These are phyloP conservation scores for Chloromonas sp. DNA, from an alignment of 163 green algal genomes.

Conservation along the genomic window DNA sequence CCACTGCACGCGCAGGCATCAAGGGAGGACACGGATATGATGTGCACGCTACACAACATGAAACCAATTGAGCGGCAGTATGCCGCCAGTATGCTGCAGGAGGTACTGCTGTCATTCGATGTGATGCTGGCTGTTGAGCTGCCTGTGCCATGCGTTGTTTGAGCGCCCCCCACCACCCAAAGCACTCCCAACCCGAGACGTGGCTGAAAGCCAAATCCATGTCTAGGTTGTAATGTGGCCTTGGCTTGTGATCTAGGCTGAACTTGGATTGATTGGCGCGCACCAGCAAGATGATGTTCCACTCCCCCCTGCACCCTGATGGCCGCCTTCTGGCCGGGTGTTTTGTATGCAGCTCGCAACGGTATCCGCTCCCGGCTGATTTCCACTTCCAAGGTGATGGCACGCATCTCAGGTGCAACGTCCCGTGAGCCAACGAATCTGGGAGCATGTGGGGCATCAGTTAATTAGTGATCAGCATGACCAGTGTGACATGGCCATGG, in stretches of 20 bases:
- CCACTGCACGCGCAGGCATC: slow-evolving; percentile 26
- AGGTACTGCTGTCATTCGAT: not conserved
- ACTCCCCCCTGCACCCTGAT: slow-evolving; percentile 61
- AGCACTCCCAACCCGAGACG: no score
- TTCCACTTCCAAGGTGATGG: slow-evolving; percentile 58
- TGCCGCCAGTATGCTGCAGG: not conserved
- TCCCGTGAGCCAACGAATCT: slow-evolving; percentile 12
- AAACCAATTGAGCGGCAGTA: not conserved
- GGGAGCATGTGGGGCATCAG: no score
- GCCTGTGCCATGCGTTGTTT: no score
- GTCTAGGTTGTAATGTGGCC: no score
- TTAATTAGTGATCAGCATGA: no score
- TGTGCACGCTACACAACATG: not conserved
- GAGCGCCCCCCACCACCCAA: no score
- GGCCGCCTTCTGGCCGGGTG: slow-evolving; percentile 52
- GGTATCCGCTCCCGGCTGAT: slow-evolving; percentile 71
- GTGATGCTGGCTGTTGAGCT: no score
- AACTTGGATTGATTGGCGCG: not conserved
- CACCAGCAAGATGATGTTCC: slow-evolving; percentile 34
- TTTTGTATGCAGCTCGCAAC: slow-evolving; percentile 71
- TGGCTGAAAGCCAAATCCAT: no score
- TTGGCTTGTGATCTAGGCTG: no score
- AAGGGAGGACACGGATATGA: not conserved
- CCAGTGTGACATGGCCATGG: no score
- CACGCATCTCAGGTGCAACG: slow-evolving; percentile 34